phyloP scores from a whole-genome alignment of 495 filamentous ascomycete species.

The Thozetella sp. region DNA sequence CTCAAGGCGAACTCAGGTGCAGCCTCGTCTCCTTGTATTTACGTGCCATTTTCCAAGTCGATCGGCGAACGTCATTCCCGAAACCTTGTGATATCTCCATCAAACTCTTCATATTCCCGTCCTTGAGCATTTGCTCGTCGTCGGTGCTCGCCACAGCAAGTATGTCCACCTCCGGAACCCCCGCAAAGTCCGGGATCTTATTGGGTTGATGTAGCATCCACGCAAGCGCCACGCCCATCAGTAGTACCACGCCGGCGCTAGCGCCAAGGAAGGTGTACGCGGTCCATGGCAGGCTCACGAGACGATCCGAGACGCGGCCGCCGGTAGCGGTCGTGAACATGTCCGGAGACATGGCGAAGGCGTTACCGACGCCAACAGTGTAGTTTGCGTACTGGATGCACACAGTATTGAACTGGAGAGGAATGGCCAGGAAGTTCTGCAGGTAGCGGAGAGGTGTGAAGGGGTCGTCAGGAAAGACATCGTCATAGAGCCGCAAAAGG shows the following conservation, averaged over 20 bases:
- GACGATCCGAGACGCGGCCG: not conserved
- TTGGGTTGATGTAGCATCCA: not conserved
- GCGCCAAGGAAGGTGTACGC: conserved; percentile 5
- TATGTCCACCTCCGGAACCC: conserved; percentile 10
- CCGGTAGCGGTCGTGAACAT: not conserved
- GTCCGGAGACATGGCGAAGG: conserved; percentile 3
- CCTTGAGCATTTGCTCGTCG: too few relatives aligned
- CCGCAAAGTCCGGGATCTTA: conserved; percentile 1
- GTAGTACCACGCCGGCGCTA: not conserved
- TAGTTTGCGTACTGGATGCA: conserved; percentile 10
- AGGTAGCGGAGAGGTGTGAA: conserved; percentile 4
- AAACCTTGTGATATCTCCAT: too few relatives aligned
- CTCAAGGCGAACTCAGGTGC: too few relatives aligned
- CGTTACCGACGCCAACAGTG: not conserved
- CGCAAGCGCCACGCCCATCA: not conserved
- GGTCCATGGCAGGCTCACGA: not conserved
- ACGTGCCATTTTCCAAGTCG: too few relatives aligned
- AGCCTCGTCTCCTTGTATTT: too few relatives aligned
- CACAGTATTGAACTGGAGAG: conserved; percentile 5
- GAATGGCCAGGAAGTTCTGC: conserved; percentile 12
- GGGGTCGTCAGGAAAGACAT: conserved; percentile 8
- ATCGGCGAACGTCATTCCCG: too few relatives aligned
- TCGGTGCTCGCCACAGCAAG: too few relatives aligned
- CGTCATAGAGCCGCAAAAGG: conserved; percentile 7
- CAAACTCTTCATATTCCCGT: too few relatives aligned